A percentile compares a stretch with the other conserved stretches of the same genome.
These are phyloP conservation scores for Curvularia lunata DNA, from an alignment of 2,329 filamentous ascomycete genomes.

Conservation along the genomic window DNA sequence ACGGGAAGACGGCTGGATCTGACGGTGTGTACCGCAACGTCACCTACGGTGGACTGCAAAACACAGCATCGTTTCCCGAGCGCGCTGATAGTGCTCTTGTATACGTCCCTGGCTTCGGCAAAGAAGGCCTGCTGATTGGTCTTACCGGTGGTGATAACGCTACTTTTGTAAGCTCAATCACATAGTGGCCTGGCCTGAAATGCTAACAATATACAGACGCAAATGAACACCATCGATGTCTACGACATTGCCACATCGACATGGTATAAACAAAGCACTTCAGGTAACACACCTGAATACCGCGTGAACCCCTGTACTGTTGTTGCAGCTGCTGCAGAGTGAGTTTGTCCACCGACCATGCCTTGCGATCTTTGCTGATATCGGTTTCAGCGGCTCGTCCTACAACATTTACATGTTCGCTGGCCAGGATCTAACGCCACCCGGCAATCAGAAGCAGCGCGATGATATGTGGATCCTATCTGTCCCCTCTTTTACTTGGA, in stretches of 20 bases:
- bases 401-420: slow-evolving; percentile 82
- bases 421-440: slow-evolving; percentile 73
- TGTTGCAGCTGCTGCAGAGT: slow-evolving; percentile 72
- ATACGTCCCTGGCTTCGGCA: slow-evolving; percentile 78
- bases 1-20: slow-evolving; percentile 62
- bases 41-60: slow-evolving; percentile 72
- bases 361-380: slow-evolving; percentile 11
- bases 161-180: slow-evolving; percentile 62
- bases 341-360: slow-evolving; percentile 15
- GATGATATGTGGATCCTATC: slow-evolving; percentile 81
- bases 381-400: slow-evolving; percentile 63
- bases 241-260: slow-evolving; percentile 73
- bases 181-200: neutral
- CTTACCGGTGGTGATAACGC: slow-evolving; percentile 75
- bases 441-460: slow-evolving; percentile 64
- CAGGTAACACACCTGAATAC: slow-evolving; percentile 63
- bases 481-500: slow-evolving; percentile 82
- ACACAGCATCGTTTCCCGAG: slow-evolving; percentile 70
- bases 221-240: slow-evolving; percentile 78
- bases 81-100: slow-evolving; percentile 75
- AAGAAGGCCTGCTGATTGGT: slow-evolving; percentile 76
- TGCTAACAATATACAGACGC: slow-evolving; percentile 51
- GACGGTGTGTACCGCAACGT: slow-evolving; percentile 75
- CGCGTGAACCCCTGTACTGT: slow-evolving; percentile 74
- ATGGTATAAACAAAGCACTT: slow-evolving; percentile 78